Base-by-base conservation (phyloP, 1,139 yeast genomes). In the Yarrowia galli region DNA sequence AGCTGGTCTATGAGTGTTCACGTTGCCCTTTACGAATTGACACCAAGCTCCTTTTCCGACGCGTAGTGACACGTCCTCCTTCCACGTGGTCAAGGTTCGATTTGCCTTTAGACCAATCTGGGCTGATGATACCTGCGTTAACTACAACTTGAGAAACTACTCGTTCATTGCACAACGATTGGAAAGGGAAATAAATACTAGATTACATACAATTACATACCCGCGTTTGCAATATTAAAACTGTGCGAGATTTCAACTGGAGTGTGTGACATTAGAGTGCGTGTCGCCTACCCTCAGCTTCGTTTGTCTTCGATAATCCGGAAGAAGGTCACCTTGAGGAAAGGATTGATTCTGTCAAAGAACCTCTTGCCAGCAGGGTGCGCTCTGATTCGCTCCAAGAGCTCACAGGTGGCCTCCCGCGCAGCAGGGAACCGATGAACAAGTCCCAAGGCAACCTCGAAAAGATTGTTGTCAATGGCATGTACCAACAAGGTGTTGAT, bases 391-490 rank as follows among this genome's bases (percentile, higher is more conserved):
- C 78, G 73, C 53, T 72, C 72, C 46, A 79, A 70, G 32, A 79
- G 70, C n/a, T 73, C 71, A 22, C 72, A 74, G 1, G 75, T 75
- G 65, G 73, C 73, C 5, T 70, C 60, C 25, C 81, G 72, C 9
- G 77, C 76, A 22, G 70, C 70, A 2, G 72, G 67, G 56, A 71
- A 73, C 16, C 76, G 76, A 69, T 79, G 81, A 68, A 78, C 77
- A 42, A 79, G 71, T 2, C 81, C 81, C 53, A 74, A 69, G 7
- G 77, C 76, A 32, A 79, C 67, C 63, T 74, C 76, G 68, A 74
- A 74, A 64, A 79, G 70, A 64, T 74, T 74, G 38, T 61, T 67
- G 54, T 70, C 70, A 2, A 74, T 67, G 51, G 76, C 69, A 43
- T 77, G 75, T 25, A 76, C 70, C 67, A 79, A 70, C 40, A 78